Evolutionary conservation across 352 stramenopile genomes (phyloP).

Genomic region (Thalassiosira livingstoniorum): DNA sequence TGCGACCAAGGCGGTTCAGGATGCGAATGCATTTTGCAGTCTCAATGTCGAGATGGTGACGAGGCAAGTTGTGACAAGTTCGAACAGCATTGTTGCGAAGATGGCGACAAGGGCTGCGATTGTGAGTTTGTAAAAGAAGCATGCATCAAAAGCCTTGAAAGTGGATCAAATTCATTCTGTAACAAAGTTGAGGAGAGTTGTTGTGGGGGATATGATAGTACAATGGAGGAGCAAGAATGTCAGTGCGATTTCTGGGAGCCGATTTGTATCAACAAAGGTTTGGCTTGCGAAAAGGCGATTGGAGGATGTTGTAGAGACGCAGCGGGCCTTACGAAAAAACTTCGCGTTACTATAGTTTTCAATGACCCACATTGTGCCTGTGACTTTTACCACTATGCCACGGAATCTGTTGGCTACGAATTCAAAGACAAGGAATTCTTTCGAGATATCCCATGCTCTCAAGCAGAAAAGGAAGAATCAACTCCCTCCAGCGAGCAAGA

Average conservation of each 20-base stretch:
- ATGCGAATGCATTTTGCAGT: too few species aligned
- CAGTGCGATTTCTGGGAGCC: conserved; percentile 7
- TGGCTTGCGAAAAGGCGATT: conserved; percentile 10
- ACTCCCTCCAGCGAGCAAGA: not conserved
- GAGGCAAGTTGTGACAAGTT: too few species aligned
- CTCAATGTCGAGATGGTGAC: too few species aligned
- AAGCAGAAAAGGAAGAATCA: not conserved
- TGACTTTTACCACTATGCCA: conserved; percentile 20
- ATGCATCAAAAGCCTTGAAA: conserved; percentile 23
- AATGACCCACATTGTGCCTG: not conserved
- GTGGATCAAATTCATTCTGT: conserved; percentile 11
- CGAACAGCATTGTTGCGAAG: conserved; percentile 23
- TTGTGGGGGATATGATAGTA: conserved; percentile 17
- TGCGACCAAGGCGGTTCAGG: too few species aligned
- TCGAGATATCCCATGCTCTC: not conserved
- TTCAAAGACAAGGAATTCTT: not conserved
- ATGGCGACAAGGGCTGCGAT: conserved; percentile 17
- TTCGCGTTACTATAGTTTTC: not conserved
- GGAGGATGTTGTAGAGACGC: conserved; percentile 13
- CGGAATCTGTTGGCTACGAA: not conserved
- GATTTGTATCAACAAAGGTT: conserved; percentile 22
- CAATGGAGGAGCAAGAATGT: too few species aligned
- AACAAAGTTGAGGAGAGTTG: conserved; percentile 10
- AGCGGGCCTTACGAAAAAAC: too few species aligned
- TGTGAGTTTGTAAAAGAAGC: conserved; percentile 32